Conservation (phyloP, 2,329 filamentous ascomycete species). For the Ustulina deusta region DNA sequence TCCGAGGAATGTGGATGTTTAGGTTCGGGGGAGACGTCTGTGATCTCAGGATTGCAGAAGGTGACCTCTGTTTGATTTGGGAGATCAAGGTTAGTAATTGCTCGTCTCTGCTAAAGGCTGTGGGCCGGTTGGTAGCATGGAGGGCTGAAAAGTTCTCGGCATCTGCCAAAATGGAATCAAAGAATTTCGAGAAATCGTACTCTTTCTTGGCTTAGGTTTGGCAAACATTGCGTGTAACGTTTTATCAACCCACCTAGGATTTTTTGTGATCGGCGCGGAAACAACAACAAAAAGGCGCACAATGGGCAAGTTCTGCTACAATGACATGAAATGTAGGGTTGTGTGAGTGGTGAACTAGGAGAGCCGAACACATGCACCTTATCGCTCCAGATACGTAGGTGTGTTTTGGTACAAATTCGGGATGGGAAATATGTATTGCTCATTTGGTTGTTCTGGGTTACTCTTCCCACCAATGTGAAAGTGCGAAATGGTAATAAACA, state of each 20-base stretch:
- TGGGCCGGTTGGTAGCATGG: neutral
- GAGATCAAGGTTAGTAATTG: conserved; percentile 9
- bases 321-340: neutral
- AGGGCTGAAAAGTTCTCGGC: neutral
- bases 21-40: conserved; percentile 1
- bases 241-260: neutral
- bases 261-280: neutral
- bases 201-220: conserved; percentile 23
- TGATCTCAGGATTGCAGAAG: conserved; percentile 32
- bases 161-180: neutral
- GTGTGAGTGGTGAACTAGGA: neutral
- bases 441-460: neutral
- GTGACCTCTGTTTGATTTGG: conserved; percentile 35
- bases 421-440: neutral
- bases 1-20: neutral
- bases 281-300: neutral
- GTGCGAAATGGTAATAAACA: neutral
- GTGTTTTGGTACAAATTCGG: neutral
- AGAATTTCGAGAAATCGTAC: conserved; percentile 19
- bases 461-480: neutral
- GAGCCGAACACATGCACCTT: neutral
- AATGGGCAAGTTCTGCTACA: neutral
- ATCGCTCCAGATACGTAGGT: neutral
- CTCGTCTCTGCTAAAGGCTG: neutral
- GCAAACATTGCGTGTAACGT: conserved; percentile 15